Evolutionary conservation across 2,329 filamentous ascomycete genomes (phyloP), one percentile per base, ranked within the genome.

Genomic region (Ilyonectria sp.): DNA sequence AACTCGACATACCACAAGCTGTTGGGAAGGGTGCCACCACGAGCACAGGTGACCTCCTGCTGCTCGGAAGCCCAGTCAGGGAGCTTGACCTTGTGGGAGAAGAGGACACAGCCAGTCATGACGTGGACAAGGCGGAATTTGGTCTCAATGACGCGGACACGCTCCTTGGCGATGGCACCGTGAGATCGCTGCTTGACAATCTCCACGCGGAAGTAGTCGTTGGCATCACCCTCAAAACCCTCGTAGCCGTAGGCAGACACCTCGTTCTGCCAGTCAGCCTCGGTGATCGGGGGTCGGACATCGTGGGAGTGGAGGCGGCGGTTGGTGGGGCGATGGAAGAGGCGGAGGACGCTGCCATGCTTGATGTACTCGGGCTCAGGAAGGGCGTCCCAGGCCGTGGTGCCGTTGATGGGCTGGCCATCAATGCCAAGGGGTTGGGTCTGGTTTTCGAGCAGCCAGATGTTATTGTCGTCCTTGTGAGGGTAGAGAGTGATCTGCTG

Each of bases 31-130:
- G 94, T 97, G 74, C 94, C 96, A 54, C 93, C 92, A 74, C 91
- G 92, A 8, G 96, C 96, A 79, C 96, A 99, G 21, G 95, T 98
- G n/a, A 99, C 96, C 82, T 99, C 96, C 81, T 99, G 96, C 81
- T 99, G 96, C 81, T 98, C 96, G 59, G 92, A 99, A 53, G 93
- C 96, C 96, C 96, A 99, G 3, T 97, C 94, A 3, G 96, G 96
- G 65, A 99, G 91, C 86, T 99, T 99, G 79, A 98, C 95, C 85
- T 98, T 98, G 87, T 99, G 96, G 1, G 95, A 98, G 86, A 99
- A 99, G 26, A 99, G 87, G 13, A 92, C 93, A 79, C 96, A 99
- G 53, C 95, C 95, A 70, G 94, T 97, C 96, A 99, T 98, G 79
- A 97, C 84, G 79, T 99, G 96, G 37, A 98, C 89, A 50, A 99